Evolutionary conservation across 2,329 filamentous ascomycete genomes (phyloP).

Genomic region (Colletotrichum tanaceti): DNA sequence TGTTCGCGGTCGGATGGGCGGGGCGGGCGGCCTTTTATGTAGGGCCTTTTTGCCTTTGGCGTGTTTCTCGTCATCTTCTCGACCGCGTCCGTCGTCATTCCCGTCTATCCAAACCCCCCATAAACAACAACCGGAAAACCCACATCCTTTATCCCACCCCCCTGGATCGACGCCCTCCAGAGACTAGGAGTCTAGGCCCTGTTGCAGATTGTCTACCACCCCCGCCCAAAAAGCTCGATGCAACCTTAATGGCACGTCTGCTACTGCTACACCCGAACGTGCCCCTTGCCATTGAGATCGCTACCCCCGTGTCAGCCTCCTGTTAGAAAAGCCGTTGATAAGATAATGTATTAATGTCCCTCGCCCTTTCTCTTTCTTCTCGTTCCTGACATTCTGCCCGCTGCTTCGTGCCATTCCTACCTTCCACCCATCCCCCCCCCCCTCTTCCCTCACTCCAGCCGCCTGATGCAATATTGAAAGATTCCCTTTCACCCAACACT

Average conservation of each 20-base stretch:
- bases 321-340: slow-evolving; percentile 24
- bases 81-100: neutral
- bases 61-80: neutral
- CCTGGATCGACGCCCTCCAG: slow-evolving; percentile 6
- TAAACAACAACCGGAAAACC: neutral
- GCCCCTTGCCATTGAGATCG: slow-evolving; percentile 14
- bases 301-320: slow-evolving; percentile 22
- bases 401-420: slow-evolving; percentile 7
- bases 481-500: neutral
- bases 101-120: neutral
- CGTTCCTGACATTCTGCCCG: neutral
- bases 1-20: too few species aligned
- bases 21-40: too few species aligned
- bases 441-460: neutral
- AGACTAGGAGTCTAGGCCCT: too few species aligned
- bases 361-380: slow-evolving; percentile 2
- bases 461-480: slow-evolving; percentile 14
- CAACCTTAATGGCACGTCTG: slow-evolving; percentile 38
- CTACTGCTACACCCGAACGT: neutral
- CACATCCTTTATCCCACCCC: neutral
- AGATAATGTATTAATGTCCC: slow-evolving; percentile 32
- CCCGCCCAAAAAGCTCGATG: slow-evolving; percentile 20
- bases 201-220: slow-evolving; percentile 11
- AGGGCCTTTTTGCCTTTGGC: neutral
- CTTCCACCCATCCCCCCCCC: too few species aligned